phyloP scores from a whole-genome alignment of 2,329 filamentous ascomycete species.

The Ceratocystis ficicola region DNA sequence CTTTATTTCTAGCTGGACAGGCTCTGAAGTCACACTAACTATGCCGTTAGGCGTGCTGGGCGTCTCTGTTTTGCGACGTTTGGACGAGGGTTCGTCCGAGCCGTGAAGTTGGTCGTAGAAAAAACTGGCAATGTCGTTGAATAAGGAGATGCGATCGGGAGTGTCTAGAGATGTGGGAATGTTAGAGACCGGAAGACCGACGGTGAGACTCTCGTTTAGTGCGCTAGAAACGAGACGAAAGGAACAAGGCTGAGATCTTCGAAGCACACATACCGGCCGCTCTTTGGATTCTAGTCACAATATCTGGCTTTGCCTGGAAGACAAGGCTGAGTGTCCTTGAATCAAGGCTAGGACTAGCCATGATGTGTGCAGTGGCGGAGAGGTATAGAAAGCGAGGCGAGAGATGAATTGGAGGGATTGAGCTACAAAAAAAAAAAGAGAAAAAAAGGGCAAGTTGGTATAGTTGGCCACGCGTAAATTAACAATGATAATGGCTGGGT shows the following conservation, averaged over 20 bases:
- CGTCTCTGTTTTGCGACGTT: slow-evolving; percentile 41
- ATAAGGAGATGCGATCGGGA: slow-evolving; percentile 38
- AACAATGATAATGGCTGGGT: not conserved
- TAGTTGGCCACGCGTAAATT: not conserved
- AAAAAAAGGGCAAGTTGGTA: not conserved
- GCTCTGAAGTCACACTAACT: slow-evolving; percentile 31
- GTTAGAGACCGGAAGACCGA: not conserved
- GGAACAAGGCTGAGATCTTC: not conserved
- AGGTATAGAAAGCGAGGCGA: not conserved
- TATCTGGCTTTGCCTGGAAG: slow-evolving; percentile 45
- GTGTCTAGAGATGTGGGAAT: slow-evolving; percentile 33
- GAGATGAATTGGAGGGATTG: slow-evolving; percentile 10
- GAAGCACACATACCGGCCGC: slow-evolving; percentile 38
- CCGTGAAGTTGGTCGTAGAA: slow-evolving; percentile 36
- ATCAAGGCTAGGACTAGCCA: slow-evolving; percentile 40
- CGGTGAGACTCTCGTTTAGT: not conserved
- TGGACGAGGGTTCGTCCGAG: slow-evolving; percentile 37
- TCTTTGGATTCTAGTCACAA: slow-evolving; percentile 41
- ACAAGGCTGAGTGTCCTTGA: slow-evolving; percentile 38
- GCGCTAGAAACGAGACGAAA: not conserved
- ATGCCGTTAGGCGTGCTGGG: slow-evolving; percentile 26
- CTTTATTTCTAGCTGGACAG: slow-evolving; percentile 47
- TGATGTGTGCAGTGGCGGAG: slow-evolving; percentile 25
- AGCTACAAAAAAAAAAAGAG: not conserved
- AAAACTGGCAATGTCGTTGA: slow-evolving; percentile 44